Evolutionary conservation across 306 rosid species (phyloP), one percentile per base, ranked within the genome.

Genomic region (Quercus dentata): DNA sequence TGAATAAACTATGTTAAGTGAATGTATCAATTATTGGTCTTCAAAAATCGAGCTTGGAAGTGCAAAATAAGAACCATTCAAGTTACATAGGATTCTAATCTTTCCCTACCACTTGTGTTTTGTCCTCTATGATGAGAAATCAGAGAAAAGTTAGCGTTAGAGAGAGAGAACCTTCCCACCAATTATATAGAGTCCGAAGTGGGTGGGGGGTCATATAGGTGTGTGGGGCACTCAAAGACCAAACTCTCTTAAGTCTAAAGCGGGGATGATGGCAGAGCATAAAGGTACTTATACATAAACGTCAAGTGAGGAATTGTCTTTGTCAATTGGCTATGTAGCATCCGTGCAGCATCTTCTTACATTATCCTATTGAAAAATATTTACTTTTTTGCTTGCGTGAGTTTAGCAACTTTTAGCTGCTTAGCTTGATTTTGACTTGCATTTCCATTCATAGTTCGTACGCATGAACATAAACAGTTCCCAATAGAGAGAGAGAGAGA

Each of bases 11-110:
- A 54, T n/a, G 11, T 17, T 30, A 14, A 75, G 58, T 62, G 73
- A 38, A 57, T 58, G 46, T 8, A 72, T 78, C 92, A 85, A 92
- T 92, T 87, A 92, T 92, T 92, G 92, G 90, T 57, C 59, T 78
- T n/a, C 71, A 83, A 68, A 83, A 74, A 73, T 70, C 55, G 51
- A 59, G 78, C 70, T 81, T 70, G 38, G 12, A 58, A 77, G 84
- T 56, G 81, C 63, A 67, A 77, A 82, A 79, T 46, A n/a, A 82
- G 85, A 87, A 74, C 88, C 91, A 73, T 85, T 86, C 83, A 89
- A 86, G 27, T 61, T 73, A 72, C 94, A 91, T 91, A 79, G 97
- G 97, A 93, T 91, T 85, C 97, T 80, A 81, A 90, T 77, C 74
- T 81, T 75, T 75, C 78, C 72, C 56, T 82, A 1, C 87, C 93